Evolutionary conservation across 2,329 filamentous ascomycete species (phyloP).

Genomic region (Xylariaceae sp.): DNA sequence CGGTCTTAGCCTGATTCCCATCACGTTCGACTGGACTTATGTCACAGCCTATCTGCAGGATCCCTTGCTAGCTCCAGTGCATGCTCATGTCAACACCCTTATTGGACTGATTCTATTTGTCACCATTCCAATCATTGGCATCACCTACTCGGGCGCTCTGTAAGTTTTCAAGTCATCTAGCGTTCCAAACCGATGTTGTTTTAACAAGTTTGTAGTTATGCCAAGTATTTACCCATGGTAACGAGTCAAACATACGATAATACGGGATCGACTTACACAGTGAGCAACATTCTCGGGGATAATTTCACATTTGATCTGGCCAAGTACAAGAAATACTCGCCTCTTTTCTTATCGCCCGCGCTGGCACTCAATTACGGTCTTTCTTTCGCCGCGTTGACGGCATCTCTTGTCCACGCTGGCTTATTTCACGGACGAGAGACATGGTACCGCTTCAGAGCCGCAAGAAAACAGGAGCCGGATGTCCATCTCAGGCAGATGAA

Average conservation of each 20-base stretch:
- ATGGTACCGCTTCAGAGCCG: conserved; percentile 41
- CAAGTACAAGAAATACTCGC: conserved; percentile 52
- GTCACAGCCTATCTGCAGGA: conserved; percentile 33
- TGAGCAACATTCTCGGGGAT: conserved; percentile 46
- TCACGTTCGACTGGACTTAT: conserved; percentile 44
- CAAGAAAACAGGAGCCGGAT: conserved; percentile 46
- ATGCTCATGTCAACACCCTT: conserved; percentile 41
- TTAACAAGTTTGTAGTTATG: conserved; percentile 30
- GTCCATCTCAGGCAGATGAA: conserved; percentile 50
- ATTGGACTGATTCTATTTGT: conserved; percentile 39
- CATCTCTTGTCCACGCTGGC: conserved; percentile 36
- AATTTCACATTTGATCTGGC: conserved; percentile 47
- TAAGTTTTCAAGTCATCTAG: conserved; percentile 19
- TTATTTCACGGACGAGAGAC: conserved; percentile 41
- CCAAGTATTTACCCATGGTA: conserved; percentile 53
- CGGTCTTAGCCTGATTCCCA: conserved; percentile 39
- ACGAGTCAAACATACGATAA: conserved; percentile 55
- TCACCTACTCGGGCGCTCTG: conserved; percentile 43
- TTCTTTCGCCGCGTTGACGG: conserved; percentile 50
- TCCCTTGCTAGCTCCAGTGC: conserved; percentile 32
- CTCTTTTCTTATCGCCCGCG: conserved; percentile 48
- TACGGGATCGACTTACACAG: conserved; percentile 47
- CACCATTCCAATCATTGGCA: conserved; percentile 42
- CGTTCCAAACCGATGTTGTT: background rate
- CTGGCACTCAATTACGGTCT: conserved; percentile 46